Percentiles rank a stretch among this genome's conserved stretches.
Evolutionary conservation across 768 basidiomycete genomes (phyloP).

Genomic region (Rhodosporidiobolus odoratus): DNA sequence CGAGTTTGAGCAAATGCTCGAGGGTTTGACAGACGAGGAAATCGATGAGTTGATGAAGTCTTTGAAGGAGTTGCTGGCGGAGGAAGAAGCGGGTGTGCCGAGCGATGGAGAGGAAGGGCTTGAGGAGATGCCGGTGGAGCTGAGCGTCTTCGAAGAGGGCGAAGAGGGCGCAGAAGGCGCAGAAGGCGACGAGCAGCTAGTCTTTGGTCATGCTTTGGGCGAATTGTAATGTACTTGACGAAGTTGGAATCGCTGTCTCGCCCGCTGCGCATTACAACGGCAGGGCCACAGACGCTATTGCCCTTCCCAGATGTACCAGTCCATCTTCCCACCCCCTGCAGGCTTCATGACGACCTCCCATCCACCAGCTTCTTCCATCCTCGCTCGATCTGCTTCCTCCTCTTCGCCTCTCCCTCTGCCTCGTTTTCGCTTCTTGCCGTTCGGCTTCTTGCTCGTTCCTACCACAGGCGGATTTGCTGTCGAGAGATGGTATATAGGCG

Average conservation of each 20-base stretch:
- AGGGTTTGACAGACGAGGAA: constrained; percentile 29
- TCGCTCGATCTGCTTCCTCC: constrained; percentile 22
- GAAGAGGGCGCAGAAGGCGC: no score
- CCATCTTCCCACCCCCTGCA: background rate
- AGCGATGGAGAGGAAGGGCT: constrained; percentile 3
- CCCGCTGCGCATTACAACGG: no score
- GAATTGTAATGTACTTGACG: constrained; percentile 12
- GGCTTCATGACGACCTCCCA: constrained; percentile 21
- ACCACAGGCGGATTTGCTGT: constrained; percentile 5
- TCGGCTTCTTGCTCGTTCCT: constrained; percentile 18
- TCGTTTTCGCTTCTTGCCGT: constrained; percentile 35
- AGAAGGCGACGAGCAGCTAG: background rate
- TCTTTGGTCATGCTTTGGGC: background rate
- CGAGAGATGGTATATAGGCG: constrained; percentile 32
- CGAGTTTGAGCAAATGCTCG: constrained; percentile 17
- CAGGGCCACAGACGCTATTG: no score
- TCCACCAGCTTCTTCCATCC: constrained; percentile 10
- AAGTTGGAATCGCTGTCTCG: no score
- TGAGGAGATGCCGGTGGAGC: background rate
- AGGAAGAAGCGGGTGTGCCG: background rate
- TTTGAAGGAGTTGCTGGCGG: constrained; percentile 6
- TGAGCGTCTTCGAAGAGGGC: constrained; percentile 10
- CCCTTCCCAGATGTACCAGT: constrained; percentile 25
- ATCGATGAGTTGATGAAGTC: constrained; percentile 23
- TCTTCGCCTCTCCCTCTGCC: constrained; percentile 34